Evolutionary conservation across 208 protist species (phyloP), one percentile per base, ranked within the genome.

Genomic region (Acanthamoeba healyi): DNA sequence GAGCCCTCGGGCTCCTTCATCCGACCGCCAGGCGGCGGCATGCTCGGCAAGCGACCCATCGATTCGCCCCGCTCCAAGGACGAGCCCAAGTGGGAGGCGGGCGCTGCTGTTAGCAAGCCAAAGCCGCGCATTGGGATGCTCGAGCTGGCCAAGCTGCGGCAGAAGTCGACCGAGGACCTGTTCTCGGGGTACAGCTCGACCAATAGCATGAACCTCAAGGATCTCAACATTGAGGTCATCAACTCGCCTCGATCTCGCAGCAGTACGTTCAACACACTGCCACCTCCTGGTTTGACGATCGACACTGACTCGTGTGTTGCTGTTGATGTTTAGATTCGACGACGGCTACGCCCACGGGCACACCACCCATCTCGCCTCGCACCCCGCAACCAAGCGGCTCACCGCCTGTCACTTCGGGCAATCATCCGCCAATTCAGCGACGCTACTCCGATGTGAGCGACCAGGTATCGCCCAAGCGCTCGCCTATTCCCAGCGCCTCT

Each of bases 131-230:
- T 79, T 15, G 70, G 70, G 22, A 34, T 79, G 38, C 38, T 79
- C 15, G 70, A 79, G 38, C 70, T 79, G 70, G 70, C 70, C 70
- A 79, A 79, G 70, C 70, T 79, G 32, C 70, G 70, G 26, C 70
- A 79, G 36, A 79, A 38, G 70, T 79, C 70, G 36, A 46, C 4
- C 36, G 70, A 79, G 70, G 70, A 79, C 22, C 70, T 79, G 70
- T 79, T 79, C 70, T 79, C 70, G n/a, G 70, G 70, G 22, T 79
- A 79, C 70, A 79, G 70, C 38, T 79, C 70, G 36, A 79, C 36
- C 70, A 79, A 79, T 36, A 79, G 70, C 70, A 79, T 79, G 70
- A 79, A 79, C 38, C 70, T 79, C 70, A 79, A 79, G 70, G 70
- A 79, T 36, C 70, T 79, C 70, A 79, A 79, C 70, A 79, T 79